phyloP scores from a whole-genome alignment of 2,329 filamentous ascomycete genomes.

The Penicillium sp. region DNA sequence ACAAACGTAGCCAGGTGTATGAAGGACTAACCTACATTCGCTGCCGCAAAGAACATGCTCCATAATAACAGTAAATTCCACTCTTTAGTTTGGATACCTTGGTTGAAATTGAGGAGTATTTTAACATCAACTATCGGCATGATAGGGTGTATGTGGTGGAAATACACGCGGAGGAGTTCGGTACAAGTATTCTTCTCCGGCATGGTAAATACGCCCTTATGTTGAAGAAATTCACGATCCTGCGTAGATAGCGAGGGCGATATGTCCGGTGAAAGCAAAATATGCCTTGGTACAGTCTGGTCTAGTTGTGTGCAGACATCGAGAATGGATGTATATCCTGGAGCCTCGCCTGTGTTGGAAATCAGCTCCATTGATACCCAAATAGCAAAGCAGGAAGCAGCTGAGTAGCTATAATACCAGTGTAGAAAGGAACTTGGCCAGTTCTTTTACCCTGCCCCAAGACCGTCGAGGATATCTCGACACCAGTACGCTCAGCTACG shows the following conservation, averaged over 20 bases:
- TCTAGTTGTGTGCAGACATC: slow-evolving; percentile 17
- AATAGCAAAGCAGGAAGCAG: not conserved
- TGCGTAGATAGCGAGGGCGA: slow-evolving; percentile 13
- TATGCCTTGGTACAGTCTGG: slow-evolving; percentile 19
- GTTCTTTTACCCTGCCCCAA: slow-evolving; percentile 16
- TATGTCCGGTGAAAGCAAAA: slow-evolving; percentile 18
- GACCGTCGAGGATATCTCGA: slow-evolving; percentile 25
- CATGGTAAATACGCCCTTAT: slow-evolving; percentile 37
- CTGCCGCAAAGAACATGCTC: slow-evolving; percentile 40
- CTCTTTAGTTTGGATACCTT: slow-evolving; percentile 20
- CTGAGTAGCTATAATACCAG: slow-evolving; percentile 12
- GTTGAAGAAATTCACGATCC: slow-evolving; percentile 25
- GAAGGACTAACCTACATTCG: slow-evolving; percentile 24
- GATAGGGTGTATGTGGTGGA: slow-evolving; percentile 39
- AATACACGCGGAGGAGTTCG: slow-evolving; percentile 35
- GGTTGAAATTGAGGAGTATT: slow-evolving; percentile 27
- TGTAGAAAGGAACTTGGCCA: slow-evolving; percentile 26
- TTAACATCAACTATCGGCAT: slow-evolving; percentile 37
- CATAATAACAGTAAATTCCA: slow-evolving; percentile 42
- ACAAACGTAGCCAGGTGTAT: not conserved
- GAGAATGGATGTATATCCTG: not conserved
- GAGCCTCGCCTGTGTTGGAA: slow-evolving; percentile 1
- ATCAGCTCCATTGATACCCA: slow-evolving; percentile 6
- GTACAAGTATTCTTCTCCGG: slow-evolving; percentile 31
- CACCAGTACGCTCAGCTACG: slow-evolving; percentile 22